These are phyloP conservation scores for Haematococcus lacustris DNA, from an alignment of 139 green algal species.

Conservation along the genomic window DNA sequence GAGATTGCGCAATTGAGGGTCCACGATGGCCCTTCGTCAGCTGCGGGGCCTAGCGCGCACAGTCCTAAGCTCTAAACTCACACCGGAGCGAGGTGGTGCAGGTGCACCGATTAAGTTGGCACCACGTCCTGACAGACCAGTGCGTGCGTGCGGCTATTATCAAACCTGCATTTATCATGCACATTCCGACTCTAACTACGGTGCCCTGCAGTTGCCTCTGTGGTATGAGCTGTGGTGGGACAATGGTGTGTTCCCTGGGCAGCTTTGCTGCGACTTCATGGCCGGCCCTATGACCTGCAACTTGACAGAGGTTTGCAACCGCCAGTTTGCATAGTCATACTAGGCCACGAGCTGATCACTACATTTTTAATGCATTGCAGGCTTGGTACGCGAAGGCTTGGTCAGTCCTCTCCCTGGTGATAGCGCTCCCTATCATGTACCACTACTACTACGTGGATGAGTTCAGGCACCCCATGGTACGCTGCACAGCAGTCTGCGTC, in stretches of 20 bases:
- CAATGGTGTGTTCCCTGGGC: constrained; percentile 41
- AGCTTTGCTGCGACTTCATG: constrained; percentile 35
- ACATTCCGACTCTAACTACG: too few species aligned
- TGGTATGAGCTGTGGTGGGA: constrained; percentile 59
- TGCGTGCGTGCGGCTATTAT: constrained; percentile 2
- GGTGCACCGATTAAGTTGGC: constrained; percentile 40
- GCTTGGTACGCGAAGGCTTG: constrained; percentile 18
- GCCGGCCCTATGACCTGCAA: constrained; percentile 25
- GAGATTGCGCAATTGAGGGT: too few species aligned
- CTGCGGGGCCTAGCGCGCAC: too few species aligned
- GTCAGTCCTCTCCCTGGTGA: constrained; percentile 7
- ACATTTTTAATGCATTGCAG: constrained; percentile 15
- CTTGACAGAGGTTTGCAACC: constrained; percentile 22
- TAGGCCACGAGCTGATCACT: too few species aligned
- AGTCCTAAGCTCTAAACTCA: too few species aligned
- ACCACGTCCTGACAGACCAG: constrained; percentile 33
- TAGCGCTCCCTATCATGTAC: constrained; percentile 16
- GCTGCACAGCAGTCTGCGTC: too few species aligned
- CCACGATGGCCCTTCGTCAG: too few species aligned
- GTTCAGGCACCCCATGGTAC: constrained; percentile 20
- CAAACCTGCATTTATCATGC: background rate
- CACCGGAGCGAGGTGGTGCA: constrained; percentile 34
- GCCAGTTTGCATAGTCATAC: background rate
- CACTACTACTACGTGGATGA: constrained; percentile 15
- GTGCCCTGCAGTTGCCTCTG: constrained; percentile 26